Evolutionary conservation across 2,329 filamentous ascomycete species (phyloP), one percentile per base, ranked within the genome.

Genomic region (Fusarium austroafricanum): DNA sequence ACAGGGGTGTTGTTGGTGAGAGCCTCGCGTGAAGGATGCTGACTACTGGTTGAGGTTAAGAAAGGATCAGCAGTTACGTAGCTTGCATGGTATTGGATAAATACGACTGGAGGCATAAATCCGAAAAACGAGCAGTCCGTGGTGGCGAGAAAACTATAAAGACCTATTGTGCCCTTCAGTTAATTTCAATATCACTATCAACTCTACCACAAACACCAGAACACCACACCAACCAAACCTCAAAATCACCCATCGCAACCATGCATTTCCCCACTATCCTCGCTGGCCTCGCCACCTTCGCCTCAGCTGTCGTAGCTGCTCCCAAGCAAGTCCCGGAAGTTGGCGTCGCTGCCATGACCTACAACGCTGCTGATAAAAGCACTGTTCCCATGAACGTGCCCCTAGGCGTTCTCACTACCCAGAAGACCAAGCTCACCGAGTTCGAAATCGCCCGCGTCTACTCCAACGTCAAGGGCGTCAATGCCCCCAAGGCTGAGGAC

Each of bases 341-440:
- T 8, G 43, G 45, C 7, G 54, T 65, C 18, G 54, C 47, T 10
- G 53, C 59, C 29, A 58, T 69, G 39, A 57, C 65, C 11, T 35
- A 61, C 55, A 67, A 64, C 54, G 21, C 23, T 2, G 26, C 51
- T n/a, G 40, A 47, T 6, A 10, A 29, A 15, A 37, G 29, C 21
- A 53, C 29, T 11, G 7, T 28, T 28, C 61, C 61, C 10, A 39
- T 65, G 17, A 50, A 63, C 18, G 54, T 68, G 1, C 67, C 60
- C 14, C 58, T 67, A 11, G 64, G 64, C 2, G 33, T 58, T 14
- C 62, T 67, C 26, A 63, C 62, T 3, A 44, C 54, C 29, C 50
- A 53, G 3, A 17, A 39, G 8, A 45, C 5, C 28, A 49, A 55
- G 28, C 45, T 70, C 44, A 69, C 62, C 11, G 49, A 64, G 5